These are phyloP conservation scores for Triangularia setosa DNA, from an alignment of 2,329 filamentous ascomycete genomes.

Conservation along the genomic window DNA sequence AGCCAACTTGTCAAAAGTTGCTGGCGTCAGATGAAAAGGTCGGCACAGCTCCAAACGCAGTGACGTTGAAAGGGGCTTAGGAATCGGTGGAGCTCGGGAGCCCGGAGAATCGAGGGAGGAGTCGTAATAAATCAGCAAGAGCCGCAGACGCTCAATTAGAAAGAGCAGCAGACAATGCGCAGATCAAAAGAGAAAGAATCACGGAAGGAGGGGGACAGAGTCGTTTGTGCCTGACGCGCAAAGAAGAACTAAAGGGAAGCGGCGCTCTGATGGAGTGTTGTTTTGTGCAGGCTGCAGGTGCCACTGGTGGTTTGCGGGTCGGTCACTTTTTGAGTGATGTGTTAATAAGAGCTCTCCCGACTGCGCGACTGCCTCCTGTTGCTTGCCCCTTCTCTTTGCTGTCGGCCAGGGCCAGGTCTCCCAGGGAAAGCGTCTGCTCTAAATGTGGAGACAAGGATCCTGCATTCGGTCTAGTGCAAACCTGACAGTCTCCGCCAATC, in stretches of 20 bases:
- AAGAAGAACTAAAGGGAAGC: slow-evolving; percentile 12
- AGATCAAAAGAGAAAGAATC: slow-evolving; percentile 9
- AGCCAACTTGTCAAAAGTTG: slow-evolving; percentile 30
- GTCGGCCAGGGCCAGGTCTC: slow-evolving; percentile 2
- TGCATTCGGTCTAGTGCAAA: slow-evolving; percentile 13
- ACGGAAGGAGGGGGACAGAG: slow-evolving; percentile 10
- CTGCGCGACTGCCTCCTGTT: slow-evolving; percentile 2
- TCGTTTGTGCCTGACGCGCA: slow-evolving; percentile 16
- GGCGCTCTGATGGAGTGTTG: slow-evolving; percentile 9
- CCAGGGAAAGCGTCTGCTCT: slow-evolving; percentile 20
- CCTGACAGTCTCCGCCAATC: slow-evolving; percentile 7
- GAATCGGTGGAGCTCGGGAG: slow-evolving; percentile 22
- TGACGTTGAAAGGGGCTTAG: slow-evolving; percentile 24
- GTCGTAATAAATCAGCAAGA: slow-evolving; percentile 14
- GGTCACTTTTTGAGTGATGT: slow-evolving; percentile 26
- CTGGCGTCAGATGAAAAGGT: slow-evolving; percentile 11
- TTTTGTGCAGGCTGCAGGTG: slow-evolving; percentile 16
- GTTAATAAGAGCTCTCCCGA: slow-evolving; percentile 19
- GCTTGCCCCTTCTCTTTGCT: not conserved
- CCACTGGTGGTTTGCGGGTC: slow-evolving; percentile 11
- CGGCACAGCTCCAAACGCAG: slow-evolving; percentile 1
- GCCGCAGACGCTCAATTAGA: slow-evolving; percentile 15
- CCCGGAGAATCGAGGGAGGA: slow-evolving; percentile 17
- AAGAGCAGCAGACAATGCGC: slow-evolving; percentile 10
- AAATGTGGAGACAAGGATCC: slow-evolving; percentile 19